Evolutionary conservation across 1,139 yeast genomes (phyloP).

Genomic region (Kodamaea derodonti): DNA sequence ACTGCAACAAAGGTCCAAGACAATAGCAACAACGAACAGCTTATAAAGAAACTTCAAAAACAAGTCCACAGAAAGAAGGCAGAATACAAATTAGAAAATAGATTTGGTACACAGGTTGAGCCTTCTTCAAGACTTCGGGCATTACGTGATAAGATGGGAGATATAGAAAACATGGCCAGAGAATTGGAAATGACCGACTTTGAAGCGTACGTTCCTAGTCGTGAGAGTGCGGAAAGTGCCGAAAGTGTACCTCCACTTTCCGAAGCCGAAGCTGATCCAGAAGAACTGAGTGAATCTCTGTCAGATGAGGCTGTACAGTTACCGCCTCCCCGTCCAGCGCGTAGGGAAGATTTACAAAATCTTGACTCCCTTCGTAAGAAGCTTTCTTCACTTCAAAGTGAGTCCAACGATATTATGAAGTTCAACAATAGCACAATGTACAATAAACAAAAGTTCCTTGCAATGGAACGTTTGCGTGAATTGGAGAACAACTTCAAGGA

Average conservation of each 20-base stretch:
- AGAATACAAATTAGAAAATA: conserved; percentile 55
- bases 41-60: conserved; percentile 49
- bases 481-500: conserved; percentile 59
- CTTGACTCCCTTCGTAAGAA: conserved; percentile 55
- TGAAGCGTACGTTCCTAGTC: conserved; percentile 30
- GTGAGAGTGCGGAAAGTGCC: neutral
- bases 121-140: conserved; percentile 75
- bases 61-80: conserved; percentile 62
- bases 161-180: conserved; percentile 78
- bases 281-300: conserved; percentile 7
- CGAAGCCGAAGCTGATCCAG: conserved; percentile 4
- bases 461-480: conserved; percentile 64
- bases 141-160: conserved; percentile 81
- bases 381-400: conserved; percentile 59
- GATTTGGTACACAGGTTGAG: conserved; percentile 59
- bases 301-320: conserved; percentile 7
- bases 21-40: conserved; percentile 39
- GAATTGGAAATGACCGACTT: conserved; percentile 86
- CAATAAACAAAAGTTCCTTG: conserved; percentile 55
- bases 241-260: neutral
- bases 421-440: conserved; percentile 59
- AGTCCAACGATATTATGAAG: conserved; percentile 71
- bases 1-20: conserved; percentile 35
- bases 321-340: conserved; percentile 28
- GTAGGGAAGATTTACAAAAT: conserved; percentile 41